These are phyloP conservation scores for Mollisiaceae sp. DNA, from an alignment of 2,329 filamentous ascomycete genomes.

Conservation along the genomic window DNA sequence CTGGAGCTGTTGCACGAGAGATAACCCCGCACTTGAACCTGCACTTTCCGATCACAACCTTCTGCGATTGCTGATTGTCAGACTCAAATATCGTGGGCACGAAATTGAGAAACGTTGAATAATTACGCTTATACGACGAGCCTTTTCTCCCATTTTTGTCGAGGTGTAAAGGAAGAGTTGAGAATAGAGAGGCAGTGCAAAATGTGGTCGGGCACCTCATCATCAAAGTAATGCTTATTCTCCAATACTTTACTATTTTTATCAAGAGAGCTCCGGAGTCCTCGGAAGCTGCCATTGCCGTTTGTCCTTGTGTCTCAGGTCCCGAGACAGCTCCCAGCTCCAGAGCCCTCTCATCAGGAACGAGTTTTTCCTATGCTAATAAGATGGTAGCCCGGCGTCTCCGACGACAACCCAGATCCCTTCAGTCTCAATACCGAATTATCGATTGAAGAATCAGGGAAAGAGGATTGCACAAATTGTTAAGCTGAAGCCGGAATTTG, in stretches of 20 bases:
- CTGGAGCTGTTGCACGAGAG: slow-evolving; percentile 6
- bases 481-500: slow-evolving; percentile 68
- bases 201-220: slow-evolving; percentile 31
- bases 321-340: no score
- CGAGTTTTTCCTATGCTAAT: no score
- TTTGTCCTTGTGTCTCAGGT: no score
- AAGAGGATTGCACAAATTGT: slow-evolving; percentile 74
- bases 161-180: not conserved
- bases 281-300: no score
- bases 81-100: no score
- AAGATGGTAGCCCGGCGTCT: slow-evolving; percentile 23
- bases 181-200: not conserved
- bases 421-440: slow-evolving; percentile 20
- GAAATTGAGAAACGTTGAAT: not conserved
- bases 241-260: no score
- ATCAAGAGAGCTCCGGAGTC: no score
- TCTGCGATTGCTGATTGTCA: no score
- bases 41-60: no score
- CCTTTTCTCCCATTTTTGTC: not conserved
- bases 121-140: not conserved
- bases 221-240: slow-evolving; percentile 16
- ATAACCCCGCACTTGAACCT: slow-evolving; percentile 6
- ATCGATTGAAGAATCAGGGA: slow-evolving; percentile 47
- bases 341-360: no score
- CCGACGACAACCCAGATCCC: slow-evolving; percentile 28